Base-by-base conservation (phyloP, 2,329 filamentous ascomycete genomes). In the Fusarium bactridioides region DNA sequence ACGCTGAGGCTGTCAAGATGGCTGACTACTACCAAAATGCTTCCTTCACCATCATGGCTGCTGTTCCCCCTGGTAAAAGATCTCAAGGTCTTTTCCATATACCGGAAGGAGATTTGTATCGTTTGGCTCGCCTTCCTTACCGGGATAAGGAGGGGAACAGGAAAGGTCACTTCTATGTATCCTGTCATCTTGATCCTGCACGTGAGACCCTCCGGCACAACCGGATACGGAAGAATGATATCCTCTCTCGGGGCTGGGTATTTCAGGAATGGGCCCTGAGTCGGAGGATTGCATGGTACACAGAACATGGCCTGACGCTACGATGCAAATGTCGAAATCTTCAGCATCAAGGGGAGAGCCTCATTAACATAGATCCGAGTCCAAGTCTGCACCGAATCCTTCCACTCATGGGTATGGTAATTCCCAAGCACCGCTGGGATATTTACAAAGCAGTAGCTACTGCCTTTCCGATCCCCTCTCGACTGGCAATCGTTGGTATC, bases 111-210 rank as follows among this genome's bases (percentile, higher is more conserved):
- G 21, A 40, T n/a, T 10, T 40, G 5, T 40, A 40, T 40, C 38
- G 38, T 0, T 0, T n/a, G 4, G 38, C 38, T 5, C 38, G 38
- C 1, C 38, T 40, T 40, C 38, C 21, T 10, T n/a, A 40, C 12
- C 38, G 38, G 12, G 38, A 40, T 8, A 40, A 40, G 1, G 21
- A 40, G 5, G 38, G 38, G 12, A 40, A 40, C 0, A n/a, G 12
- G 13, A n/a, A 9, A n/a, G 38, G 38, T 0, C 7, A 40, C 1
- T n/a, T 40, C 21, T 40, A 40, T n/a, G 38, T n/a, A n/a, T n/a
- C 21, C 1, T n/a, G 38, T 15, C 38, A 40, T n/a, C 38, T 40
- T 15, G 21, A 40, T 0, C 38, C 21, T 6, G 21, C 21, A 0
- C 38, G 12, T 0, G 38, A 40, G 21, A 40, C 38, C 7, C 21